Conservation (phyloP, 2,329 filamentous ascomycete species). For the Colletotrichum sp. region DNA sequence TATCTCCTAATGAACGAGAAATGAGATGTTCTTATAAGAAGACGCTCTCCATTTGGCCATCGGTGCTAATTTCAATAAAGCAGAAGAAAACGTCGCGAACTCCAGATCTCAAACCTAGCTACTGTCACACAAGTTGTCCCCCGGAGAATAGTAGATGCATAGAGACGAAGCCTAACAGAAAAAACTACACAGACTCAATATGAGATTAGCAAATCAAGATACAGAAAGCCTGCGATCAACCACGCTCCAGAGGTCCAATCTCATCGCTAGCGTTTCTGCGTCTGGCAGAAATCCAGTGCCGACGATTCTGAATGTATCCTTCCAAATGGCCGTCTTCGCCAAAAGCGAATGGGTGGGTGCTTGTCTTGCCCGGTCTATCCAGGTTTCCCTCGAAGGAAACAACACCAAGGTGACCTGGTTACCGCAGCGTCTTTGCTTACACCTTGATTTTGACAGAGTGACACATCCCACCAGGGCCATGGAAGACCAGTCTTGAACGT, state of each 20-base stretch:
- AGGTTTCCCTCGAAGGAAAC: neutral
- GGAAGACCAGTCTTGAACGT: neutral
- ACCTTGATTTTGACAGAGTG: neutral
- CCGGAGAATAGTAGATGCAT: neutral
- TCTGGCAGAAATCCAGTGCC: neutral
- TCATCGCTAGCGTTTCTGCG: neutral
- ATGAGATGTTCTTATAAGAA: neutral
- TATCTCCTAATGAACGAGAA: neutral
- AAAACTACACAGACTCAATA: neutral
- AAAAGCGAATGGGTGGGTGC: neutral
- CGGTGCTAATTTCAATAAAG: neutral
- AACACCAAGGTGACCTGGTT: neutral
- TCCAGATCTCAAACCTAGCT: neutral
- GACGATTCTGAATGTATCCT: neutral
- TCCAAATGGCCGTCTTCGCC: neutral
- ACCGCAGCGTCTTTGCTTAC: neutral
- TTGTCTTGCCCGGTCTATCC: neutral
- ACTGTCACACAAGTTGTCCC: neutral
- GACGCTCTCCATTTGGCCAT: neutral
- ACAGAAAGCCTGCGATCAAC: neutral
- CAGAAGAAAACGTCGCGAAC: neutral
- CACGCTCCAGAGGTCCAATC: neutral
- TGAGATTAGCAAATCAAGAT: neutral
- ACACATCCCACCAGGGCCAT: neutral
- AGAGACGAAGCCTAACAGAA: neutral